Conservation (phyloP, 2,329 filamentous ascomycete species). For the Chaetothyriales sp. region DNA sequence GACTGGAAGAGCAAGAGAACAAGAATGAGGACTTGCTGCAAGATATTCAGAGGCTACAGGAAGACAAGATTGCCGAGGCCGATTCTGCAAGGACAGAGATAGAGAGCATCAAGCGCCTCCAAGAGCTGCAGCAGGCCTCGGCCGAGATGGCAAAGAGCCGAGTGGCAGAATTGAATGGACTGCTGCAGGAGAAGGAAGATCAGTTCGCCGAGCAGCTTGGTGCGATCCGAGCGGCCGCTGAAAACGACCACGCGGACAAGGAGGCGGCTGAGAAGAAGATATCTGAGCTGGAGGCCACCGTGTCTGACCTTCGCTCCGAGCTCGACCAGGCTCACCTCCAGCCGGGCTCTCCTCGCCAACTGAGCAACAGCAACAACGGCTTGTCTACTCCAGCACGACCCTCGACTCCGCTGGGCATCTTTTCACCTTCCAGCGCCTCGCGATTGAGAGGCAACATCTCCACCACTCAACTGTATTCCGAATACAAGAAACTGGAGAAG, state of each 20-base stretch:
- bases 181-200: conserved; percentile 46
- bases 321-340: conserved; percentile 30
- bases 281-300: conserved; percentile 49
- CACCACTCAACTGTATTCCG: conserved; percentile 50
- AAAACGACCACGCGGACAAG: conserved; percentile 46
- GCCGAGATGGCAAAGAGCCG: conserved; percentile 47
- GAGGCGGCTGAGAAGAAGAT: conserved; percentile 49
- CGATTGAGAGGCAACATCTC: conserved; percentile 32
- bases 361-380: conserved; percentile 34
- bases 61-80: conserved; percentile 66
- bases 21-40: conserved; percentile 75
- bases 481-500: conserved; percentile 51
- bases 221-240: conserved; percentile 38
- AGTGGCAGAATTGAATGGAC: conserved; percentile 43
- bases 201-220: conserved; percentile 48
- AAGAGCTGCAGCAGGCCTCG: conserved; percentile 53
- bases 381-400: conserved; percentile 37
- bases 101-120: conserved; percentile 65
- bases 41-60: conserved; percentile 73
- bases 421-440: conserved; percentile 39
- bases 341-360: conserved; percentile 41
- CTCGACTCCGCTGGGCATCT: conserved; percentile 35
- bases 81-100: conserved; percentile 79
- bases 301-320: conserved; percentile 48
- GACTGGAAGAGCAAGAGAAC: conserved; percentile 68